Evolutionary conservation across 2,329 filamentous ascomycete genomes (phyloP), one percentile per base, ranked within the genome.

Genomic region (Aspergillus japonicus): DNA sequence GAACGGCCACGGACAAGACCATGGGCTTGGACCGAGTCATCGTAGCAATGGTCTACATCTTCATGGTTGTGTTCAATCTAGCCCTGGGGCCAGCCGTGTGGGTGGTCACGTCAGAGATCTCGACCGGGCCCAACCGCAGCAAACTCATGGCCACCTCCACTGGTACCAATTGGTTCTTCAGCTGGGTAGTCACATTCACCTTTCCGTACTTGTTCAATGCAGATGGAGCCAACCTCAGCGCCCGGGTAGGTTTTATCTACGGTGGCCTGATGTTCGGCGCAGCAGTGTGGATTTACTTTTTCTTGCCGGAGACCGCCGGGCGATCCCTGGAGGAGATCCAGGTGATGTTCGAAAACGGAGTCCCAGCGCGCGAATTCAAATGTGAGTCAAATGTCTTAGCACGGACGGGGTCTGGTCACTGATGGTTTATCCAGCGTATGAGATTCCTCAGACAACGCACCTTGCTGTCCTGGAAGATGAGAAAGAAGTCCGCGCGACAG

Each of bases 291-390:
- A 56, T 61, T 21, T 71, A 64, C 50, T 67, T 67, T 29, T 66
- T 68, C 39, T 49, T 71, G 11, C 69, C 69, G 3, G 70, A 71
- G 56, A 63, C 68, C 8, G 63, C 68, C 26, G 69, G 67, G 6
- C 62, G 68, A 16, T 70, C 69, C 0, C 68, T 68, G 47, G 64
- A 66, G 7, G 68, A 72, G 78, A 77, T 63, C 29, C 68, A 72
- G 51, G 62, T 67, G 12, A 70, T 72, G 66, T 72, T 71, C 56
- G 56, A 60, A 35, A 62, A 66, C 39, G n/a, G 57, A 10, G 64
- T 72, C 0, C 60, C 68, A 8, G 55, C 61, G 4, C 39, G 58
- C 23, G 58, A 60, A 42, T 62, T 62, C 31, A 62, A 58, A 42
- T 33, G 53, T 55, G 47, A 33, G 44, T 23, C 26, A 33, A 35